These are phyloP conservation scores for Phlegmacium glaucopus DNA, from an alignment of 768 basidiomycete genomes.

Conservation along the genomic window DNA sequence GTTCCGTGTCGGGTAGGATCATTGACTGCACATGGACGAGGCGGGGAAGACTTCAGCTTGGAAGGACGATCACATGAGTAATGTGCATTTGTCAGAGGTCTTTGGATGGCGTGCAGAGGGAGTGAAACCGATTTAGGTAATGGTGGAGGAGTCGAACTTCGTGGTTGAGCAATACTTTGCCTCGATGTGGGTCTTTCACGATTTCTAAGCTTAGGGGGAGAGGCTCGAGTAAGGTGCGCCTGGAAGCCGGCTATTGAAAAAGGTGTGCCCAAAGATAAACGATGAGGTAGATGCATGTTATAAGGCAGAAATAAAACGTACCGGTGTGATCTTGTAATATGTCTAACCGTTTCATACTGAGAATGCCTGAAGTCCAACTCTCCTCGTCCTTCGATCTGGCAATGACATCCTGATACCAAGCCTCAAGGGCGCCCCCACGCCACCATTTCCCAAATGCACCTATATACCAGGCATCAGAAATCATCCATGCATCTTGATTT, in stretches of 20 bases:
- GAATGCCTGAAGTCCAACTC: slow-evolving; percentile 73
- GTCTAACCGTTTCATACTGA: slow-evolving; percentile 73
- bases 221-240: slow-evolving; percentile 39
- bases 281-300: slow-evolving; percentile 1
- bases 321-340: slow-evolving; percentile 65
- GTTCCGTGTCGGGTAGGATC: slow-evolving; percentile 29
- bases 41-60: slow-evolving; percentile 6
- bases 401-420: slow-evolving; percentile 74
- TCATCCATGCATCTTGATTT: slow-evolving; percentile 45
- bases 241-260: slow-evolving; percentile 34
- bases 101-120: slow-evolving; percentile 66
- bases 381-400: slow-evolving; percentile 64
- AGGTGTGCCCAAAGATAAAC: not conserved
- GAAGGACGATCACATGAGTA: slow-evolving; percentile 23
- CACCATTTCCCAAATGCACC: slow-evolving; percentile 93
- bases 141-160: slow-evolving; percentile 78
- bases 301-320: slow-evolving; percentile 26
- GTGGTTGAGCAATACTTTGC: slow-evolving; percentile 32
- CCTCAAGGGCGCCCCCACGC: slow-evolving; percentile 76
- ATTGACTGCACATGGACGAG: not conserved
- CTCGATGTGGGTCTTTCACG: slow-evolving; percentile 52
- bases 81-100: slow-evolving; percentile 27
- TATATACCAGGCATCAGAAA: slow-evolving; percentile 84
- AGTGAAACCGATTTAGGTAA: slow-evolving; percentile 79
- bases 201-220: slow-evolving; percentile 56